These are phyloP conservation scores for Ballota nigra DNA, from an alignment of 257 asterid genomes.

Conservation along the genomic window DNA sequence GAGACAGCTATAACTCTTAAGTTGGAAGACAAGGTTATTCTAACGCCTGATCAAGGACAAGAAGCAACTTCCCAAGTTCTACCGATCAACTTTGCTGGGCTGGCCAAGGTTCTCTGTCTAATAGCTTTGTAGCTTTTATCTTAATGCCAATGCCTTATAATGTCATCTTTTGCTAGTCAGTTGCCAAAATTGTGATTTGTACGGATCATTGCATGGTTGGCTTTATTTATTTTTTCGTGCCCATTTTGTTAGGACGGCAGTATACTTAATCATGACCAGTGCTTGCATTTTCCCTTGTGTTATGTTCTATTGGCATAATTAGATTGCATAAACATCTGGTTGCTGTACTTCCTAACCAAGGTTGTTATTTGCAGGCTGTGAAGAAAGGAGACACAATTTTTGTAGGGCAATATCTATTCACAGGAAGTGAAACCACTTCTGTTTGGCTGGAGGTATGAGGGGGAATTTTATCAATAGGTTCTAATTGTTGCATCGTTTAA, in stretches of 20 bases:
- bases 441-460: slow-evolving; percentile 85
- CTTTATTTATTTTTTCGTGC: background rate
- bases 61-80: slow-evolving; percentile 61
- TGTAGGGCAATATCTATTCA: slow-evolving; percentile 83
- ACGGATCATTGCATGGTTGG: background rate
- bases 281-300: background rate
- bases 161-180: background rate
- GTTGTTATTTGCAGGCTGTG: slow-evolving; percentile 55
- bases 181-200: background rate
- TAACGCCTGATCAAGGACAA: slow-evolving; percentile 70
- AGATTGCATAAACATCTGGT: background rate
- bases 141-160: background rate
- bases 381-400: slow-evolving; percentile 84
- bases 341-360: slow-evolving; percentile 12
- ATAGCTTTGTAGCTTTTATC: background rate
- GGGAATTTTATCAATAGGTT: slow-evolving; percentile 14
- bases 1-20: slow-evolving; percentile 62
- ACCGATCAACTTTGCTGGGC: slow-evolving; percentile 70
- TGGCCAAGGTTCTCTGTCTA: slow-evolving; percentile 50
- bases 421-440: slow-evolving; percentile 91
- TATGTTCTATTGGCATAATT: background rate
- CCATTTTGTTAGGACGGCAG: background rate
- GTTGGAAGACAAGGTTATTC: slow-evolving; percentile 55
- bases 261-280: background rate
- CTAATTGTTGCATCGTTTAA: background rate